Base-by-base conservation (phyloP, 1,139 yeast species). In the Spencermartinsiella ligniputridi region DNA sequence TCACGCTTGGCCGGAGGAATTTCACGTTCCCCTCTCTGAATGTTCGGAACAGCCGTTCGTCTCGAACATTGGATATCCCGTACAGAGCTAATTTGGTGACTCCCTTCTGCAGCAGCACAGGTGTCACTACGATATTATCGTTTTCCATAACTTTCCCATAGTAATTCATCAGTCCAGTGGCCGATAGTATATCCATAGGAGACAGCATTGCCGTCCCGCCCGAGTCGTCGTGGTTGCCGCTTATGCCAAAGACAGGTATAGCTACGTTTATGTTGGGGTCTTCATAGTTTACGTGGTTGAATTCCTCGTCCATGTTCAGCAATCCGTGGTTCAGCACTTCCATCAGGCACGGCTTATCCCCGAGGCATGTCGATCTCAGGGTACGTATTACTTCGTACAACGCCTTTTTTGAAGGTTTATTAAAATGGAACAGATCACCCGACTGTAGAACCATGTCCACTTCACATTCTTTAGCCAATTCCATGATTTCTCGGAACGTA, bases 161-260 rank as follows among this genome's bases (percentile, higher is more conserved):
- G 67, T 90, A 94, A 62, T 94, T 92, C 22, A 92, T 69, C 41
- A 90, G 68, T 0, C 98, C 98, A 0, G 89, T 70, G 2, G 84
- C 88, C 24, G 88, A 79, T 15, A 94, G 67, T 2, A 94, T 69
- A 62, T 92, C 98, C 70, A 92, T 71, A 0, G 98, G 96, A 52
- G 90, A 82, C n/a, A 92, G 69, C 48, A 88, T 68, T 2, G 84
- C 53, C 30, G 58, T 48, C 0, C 98, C 98, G 0, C 96, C 86
- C 1, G 96, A 89, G 66, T 92, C 98, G 63, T 92, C 99, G 63
- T 92, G 99, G 58, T 92, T 92, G 2, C 99, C 99, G 46, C 92
- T 81, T 8, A 94, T 92, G 9, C 94, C 94, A 71, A 92, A 89
- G 17, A 92, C 78, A 0, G 99, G 99, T n/a, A 89, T 77, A 0